A percentile compares a stretch with the other conserved stretches of the same genome.
Conservation (phyloP, 2,329 filamentous ascomycete genomes). For the Albophoma yamanashiensis region DNA sequence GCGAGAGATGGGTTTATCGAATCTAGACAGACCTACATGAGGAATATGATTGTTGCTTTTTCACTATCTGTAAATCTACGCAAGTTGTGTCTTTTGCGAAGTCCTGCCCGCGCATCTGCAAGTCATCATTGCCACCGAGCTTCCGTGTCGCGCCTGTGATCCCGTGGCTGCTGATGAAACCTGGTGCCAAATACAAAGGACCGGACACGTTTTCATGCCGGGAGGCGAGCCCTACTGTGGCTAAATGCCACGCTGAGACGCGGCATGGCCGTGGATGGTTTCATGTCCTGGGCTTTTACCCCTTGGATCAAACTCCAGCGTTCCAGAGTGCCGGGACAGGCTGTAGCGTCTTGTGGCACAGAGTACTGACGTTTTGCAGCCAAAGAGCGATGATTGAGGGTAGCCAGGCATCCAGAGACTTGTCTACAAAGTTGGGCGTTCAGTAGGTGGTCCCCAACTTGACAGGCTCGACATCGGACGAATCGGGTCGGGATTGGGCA, state of each 20-base stretch:
- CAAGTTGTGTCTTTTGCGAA: not conserved
- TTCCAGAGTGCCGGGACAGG: not conserved
- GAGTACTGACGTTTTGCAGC: not conserved
- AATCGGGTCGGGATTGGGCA: not conserved
- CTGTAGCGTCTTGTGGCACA: not conserved
- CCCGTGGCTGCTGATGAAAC: not conserved
- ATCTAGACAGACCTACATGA: not conserved
- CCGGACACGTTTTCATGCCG: not conserved
- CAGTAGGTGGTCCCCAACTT: not conserved
- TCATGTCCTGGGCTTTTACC: not conserved
- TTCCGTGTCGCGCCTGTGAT: not conserved
- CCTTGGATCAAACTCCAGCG: not conserved
- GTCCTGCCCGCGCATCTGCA: not conserved
- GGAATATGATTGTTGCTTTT: not conserved
- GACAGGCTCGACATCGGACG: not conserved
- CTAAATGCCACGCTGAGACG: not conserved
- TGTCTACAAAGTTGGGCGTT: not conserved
- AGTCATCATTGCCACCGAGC: too few relatives aligned
- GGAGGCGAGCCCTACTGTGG: not conserved
- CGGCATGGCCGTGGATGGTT: not conserved
- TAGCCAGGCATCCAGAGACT: too few relatives aligned
- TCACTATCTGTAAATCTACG: not conserved
- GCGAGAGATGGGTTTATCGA: not conserved
- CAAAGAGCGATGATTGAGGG: not conserved
- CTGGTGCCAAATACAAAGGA: not conserved